Evolutionary conservation across 768 basidiomycete genomes (phyloP).

Genomic region (Podaxis sp.): DNA sequence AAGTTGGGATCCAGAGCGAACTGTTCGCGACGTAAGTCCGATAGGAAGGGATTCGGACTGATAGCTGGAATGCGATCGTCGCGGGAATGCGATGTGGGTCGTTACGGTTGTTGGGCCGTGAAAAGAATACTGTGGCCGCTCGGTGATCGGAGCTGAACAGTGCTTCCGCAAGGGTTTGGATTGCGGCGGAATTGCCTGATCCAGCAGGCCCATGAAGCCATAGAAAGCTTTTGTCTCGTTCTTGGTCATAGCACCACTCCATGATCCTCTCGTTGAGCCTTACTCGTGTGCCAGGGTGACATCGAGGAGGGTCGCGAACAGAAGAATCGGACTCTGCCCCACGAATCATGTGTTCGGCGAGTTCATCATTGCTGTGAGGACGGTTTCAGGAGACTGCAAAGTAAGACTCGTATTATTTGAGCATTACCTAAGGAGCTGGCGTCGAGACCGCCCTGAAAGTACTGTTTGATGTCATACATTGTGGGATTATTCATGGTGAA

Average conservation of each 20-base stretch:
- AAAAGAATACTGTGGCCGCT: slow-evolving; percentile 7
- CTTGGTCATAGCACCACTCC: not conserved
- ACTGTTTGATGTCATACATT: too few species aligned
- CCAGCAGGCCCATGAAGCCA: slow-evolving; percentile 11
- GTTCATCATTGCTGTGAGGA: too few species aligned
- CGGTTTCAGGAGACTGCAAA: too few species aligned
- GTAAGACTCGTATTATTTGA: too few species aligned
- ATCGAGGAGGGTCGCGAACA: too few species aligned
- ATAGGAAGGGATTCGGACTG: not conserved
- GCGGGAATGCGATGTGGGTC: not conserved
- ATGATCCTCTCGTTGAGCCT: not conserved
- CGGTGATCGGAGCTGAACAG: not conserved
- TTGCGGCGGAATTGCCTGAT: slow-evolving; percentile 11
- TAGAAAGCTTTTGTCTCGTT: not conserved
- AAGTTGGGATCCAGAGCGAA: not conserved
- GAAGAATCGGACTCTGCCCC: too few species aligned
- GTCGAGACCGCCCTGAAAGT: too few species aligned
- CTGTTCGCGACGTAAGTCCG: not conserved
- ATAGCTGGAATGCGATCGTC: slow-evolving; percentile 5
- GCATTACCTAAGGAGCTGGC: too few species aligned
- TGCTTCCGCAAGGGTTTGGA: not conserved
- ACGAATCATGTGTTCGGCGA: too few species aligned
- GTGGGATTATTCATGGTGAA: too few species aligned
- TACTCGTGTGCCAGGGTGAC: not conserved
- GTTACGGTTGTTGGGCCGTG: not conserved